These are phyloP conservation scores for Rhodotorula sp. DNA, from an alignment of 1,284 basidiomycete genomes.

Conservation along the genomic window DNA sequence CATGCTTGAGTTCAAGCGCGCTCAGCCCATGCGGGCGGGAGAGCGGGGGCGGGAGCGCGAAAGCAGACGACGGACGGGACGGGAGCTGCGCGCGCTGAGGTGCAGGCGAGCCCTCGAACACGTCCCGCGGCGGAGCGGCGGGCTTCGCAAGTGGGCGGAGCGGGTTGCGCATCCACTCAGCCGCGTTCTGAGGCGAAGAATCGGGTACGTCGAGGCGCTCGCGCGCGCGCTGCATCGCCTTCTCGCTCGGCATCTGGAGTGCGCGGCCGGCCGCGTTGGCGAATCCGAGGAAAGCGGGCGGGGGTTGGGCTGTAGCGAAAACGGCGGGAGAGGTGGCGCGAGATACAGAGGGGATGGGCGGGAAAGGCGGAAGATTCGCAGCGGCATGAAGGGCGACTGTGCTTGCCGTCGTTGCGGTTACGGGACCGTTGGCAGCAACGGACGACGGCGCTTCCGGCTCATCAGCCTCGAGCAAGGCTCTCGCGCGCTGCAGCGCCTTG, in stretches of 20 bases:
- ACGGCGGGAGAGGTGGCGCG: background rate
- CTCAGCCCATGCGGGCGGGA: background rate
- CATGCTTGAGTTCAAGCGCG: too few relatives aligned
- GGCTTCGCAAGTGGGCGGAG: background rate
- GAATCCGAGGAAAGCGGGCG: slow-evolving; percentile 14
- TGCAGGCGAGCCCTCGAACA: slow-evolving; percentile 15
- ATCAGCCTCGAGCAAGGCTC: slow-evolving; percentile 15
- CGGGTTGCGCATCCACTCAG: background rate
- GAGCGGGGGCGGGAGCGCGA: background rate
- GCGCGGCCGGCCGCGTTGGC: slow-evolving; percentile 9
- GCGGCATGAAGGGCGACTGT: background rate
- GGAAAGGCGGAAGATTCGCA: background rate
- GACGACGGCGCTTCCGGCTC: background rate
- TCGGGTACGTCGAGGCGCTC: background rate
- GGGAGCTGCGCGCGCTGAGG: background rate
- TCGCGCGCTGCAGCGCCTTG: slow-evolving; percentile 15
- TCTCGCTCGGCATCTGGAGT: slow-evolving; percentile 23
- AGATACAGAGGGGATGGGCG: background rate
- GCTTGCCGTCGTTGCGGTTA: background rate
- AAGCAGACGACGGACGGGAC: background rate
- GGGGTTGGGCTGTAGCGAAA: too few relatives aligned
- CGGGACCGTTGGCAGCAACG: background rate
- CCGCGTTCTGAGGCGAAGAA: background rate
- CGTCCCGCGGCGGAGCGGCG: background rate
- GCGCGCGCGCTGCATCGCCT: slow-evolving; percentile 3